Base-by-base conservation (phyloP, 352 stramenopile species). In the Phytopythium vexans region DNA sequence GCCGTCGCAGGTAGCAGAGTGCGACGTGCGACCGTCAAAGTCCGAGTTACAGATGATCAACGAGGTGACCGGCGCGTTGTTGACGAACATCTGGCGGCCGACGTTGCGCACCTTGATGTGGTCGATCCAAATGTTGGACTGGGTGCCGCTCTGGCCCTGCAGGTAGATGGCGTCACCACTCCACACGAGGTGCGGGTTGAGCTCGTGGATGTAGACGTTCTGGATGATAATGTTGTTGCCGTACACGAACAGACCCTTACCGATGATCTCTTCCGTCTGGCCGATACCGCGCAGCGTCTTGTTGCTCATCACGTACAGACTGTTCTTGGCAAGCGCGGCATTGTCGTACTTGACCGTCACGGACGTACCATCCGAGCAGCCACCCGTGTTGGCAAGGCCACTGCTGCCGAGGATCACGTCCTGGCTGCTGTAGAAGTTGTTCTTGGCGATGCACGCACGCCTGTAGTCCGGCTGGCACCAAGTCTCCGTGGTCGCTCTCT, bases 21-120 rank as follows among this genome's bases (percentile, higher is more conserved):
- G 80, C 9, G 56, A 41, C 2, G 74, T 80, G 35, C 57, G 43
- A 10, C 74, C 74, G 47, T 85, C 70, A 49, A 82, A 85, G 36
- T 82, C 70, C 41, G 60, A 77, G 60, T 81, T 79, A 41, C 65
- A 77, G 62, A 84, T 70, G 1, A 70, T 84, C 42, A 79, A 27
- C 7, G 54, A 71, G n/a, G n/a, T n/a, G n/a, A n/a, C n/a, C n/a
- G n/a, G n/a, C n/a, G n/a, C n/a, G n/a, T n/a, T n/a, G n/a, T 9
- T 53, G 0, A 60, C 56, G 4, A 79, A 9, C 59, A 79, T 74
- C 32, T 79, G 62, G 6, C 63, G 59, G 4, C 66, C 70, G 15
- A 74, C 44, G 3, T 44, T 56, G 0, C 52, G 67, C 4, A 76
- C 43, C 44, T 76, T 75, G 38, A 79, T 54, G 62, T 82, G 43